A percentile compares a stretch with the other conserved stretches of the same genome.
phyloP scores from a whole-genome alignment of 306 rosid genomes.

The Quillaja saponaria region DNA sequence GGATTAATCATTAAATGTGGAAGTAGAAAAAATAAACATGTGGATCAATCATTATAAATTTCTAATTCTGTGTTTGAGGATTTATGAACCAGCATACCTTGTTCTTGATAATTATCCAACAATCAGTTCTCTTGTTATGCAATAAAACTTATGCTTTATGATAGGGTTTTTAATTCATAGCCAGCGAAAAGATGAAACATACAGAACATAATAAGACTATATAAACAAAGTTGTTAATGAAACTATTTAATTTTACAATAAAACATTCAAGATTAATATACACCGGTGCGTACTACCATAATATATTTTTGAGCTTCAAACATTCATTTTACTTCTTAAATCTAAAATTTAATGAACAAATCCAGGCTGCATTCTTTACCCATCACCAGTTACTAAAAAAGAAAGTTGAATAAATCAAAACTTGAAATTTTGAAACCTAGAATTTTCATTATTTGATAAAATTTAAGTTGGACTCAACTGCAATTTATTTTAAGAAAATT shows the following conservation, averaged over 20 bases:
- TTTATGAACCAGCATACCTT: constrained; percentile 44
- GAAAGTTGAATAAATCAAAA: background rate
- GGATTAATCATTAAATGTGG: constrained; percentile 22
- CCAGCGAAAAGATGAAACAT: constrained; percentile 30
- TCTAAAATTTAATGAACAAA: constrained; percentile 24
- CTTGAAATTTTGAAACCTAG: background rate
- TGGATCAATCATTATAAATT: no score
- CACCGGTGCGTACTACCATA: background rate
- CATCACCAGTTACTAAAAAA: background rate
- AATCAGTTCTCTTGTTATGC: constrained; percentile 84
- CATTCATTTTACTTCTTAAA: constrained; percentile 3
- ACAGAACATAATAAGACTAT: constrained; percentile 1
- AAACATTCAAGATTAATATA: background rate
- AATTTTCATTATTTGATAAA: no score
- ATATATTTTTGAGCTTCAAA: background rate
- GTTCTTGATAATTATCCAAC: constrained; percentile 94
- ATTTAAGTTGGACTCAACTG: no score
- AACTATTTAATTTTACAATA: no score
- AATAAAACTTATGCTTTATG: constrained; percentile 58
- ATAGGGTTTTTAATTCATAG: constrained; percentile 60
- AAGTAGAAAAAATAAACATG: constrained; percentile 7
- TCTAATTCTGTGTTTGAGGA: constrained; percentile 6
- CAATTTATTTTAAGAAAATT: background rate
- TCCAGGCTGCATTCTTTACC: background rate
- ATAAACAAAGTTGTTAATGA: background rate